phyloP scores from a whole-genome alignment of 179 eudicot species.

The Patellifolia procumbens region DNA sequence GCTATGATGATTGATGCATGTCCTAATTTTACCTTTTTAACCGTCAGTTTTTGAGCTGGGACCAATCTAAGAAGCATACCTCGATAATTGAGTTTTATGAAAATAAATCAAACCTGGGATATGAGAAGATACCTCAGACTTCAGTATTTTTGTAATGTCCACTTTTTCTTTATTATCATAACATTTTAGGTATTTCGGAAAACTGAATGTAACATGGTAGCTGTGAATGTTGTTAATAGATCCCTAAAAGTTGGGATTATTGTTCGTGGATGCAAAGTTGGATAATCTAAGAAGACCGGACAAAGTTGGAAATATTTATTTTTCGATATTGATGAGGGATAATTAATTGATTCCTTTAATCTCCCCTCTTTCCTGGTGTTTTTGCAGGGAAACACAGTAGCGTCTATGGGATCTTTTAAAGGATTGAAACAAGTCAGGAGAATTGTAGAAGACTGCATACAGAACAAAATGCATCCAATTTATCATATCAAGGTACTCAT shows the following conservation, averaged over 20 bases:
- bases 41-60: too few relatives aligned
- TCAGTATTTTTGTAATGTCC: too few relatives aligned
- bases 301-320: background rate
- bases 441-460: constrained; percentile 85
- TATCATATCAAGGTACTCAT: constrained; percentile 64
- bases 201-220: too few relatives aligned
- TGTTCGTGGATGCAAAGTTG: background rate
- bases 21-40: too few relatives aligned
- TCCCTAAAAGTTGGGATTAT: background rate
- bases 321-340: background rate
- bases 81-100: too few relatives aligned
- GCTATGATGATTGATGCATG: too few relatives aligned
- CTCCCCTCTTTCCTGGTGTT: constrained; percentile 6
- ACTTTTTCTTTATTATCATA: too few relatives aligned
- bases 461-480: constrained; percentile 85
- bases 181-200: too few relatives aligned
- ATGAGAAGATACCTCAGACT: too few relatives aligned
- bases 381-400: constrained; percentile 82
- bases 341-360: background rate
- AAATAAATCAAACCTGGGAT: too few relatives aligned
- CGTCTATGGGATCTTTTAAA: constrained; percentile 95
- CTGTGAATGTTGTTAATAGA: too few relatives aligned
- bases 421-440: constrained; percentile 86
- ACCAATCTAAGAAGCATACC: too few relatives aligned
- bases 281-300: background rate